Percentiles rank a stretch among this genome's conserved stretches.
Evolutionary conservation across 2,329 filamentous ascomycete species (phyloP).

Genomic region (Lizonia empirigonia): DNA sequence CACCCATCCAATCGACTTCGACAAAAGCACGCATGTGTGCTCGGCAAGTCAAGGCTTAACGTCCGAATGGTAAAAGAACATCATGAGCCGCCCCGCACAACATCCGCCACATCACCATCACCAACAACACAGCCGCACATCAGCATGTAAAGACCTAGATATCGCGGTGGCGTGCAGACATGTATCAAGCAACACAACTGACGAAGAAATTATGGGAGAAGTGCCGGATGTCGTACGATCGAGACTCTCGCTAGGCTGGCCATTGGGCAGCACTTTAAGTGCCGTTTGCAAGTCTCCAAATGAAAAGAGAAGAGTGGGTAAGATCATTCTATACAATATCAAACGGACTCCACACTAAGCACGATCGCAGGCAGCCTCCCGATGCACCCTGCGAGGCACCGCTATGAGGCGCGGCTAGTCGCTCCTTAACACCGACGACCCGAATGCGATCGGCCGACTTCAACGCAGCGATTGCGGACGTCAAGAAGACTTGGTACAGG

Average conservation of each 20-base stretch:
- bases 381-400: slow-evolving; percentile 12
- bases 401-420: slow-evolving; percentile 16
- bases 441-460: slow-evolving; percentile 14
- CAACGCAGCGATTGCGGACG: not conserved
- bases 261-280: slow-evolving; percentile 5
- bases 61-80: slow-evolving; percentile 1
- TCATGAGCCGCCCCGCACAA: slow-evolving; percentile 12
- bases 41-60: slow-evolving; percentile 13
- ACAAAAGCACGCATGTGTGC: slow-evolving; percentile 4
- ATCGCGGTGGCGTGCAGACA: not conserved
- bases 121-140: not conserved
- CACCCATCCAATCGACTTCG: slow-evolving; percentile 8
- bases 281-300: slow-evolving; percentile 6
- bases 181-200: not conserved
- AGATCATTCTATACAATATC: slow-evolving; percentile 12
- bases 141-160: not conserved
- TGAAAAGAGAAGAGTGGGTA: slow-evolving; percentile 18
- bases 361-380: slow-evolving; percentile 17
- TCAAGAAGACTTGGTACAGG: not conserved
- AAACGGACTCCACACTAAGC: slow-evolving; percentile 11
- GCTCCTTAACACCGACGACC: slow-evolving; percentile 8
- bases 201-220: not conserved
- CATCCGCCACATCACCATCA: slow-evolving; percentile 10
- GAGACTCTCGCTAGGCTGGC: slow-evolving; percentile 6
- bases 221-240: slow-evolving; percentile 1